These are phyloP conservation scores for Primulina huaijiensis DNA, from an alignment of 257 asterid genomes.

Conservation along the genomic window DNA sequence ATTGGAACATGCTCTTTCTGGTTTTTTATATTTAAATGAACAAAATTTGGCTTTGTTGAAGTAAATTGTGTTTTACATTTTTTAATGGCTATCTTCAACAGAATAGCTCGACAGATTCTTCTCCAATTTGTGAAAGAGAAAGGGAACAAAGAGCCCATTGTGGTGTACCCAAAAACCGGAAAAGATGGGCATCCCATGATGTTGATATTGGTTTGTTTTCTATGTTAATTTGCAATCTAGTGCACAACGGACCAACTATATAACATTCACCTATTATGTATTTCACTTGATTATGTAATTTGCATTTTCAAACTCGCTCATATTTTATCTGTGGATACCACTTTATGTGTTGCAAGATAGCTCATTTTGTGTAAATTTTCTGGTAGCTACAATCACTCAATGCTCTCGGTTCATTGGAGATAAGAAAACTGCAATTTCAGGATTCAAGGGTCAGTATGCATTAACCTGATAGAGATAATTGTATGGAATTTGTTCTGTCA, in stretches of 20 bases:
- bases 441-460: constrained; percentile 44
- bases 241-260: constrained; percentile 3
- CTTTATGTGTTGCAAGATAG: constrained; percentile 13
- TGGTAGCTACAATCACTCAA: constrained; percentile 77
- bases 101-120: constrained; percentile 53
- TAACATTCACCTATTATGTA: background rate
- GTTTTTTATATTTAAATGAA: background rate
- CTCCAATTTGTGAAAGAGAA: constrained; percentile 34
- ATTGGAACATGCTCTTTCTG: constrained; percentile 5
- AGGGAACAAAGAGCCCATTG: constrained; percentile 35
- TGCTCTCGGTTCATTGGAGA: constrained; percentile 62
- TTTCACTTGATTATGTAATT: background rate
- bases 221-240: constrained; percentile 7
- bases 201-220: constrained; percentile 61
- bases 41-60: constrained; percentile 1
- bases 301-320: background rate
- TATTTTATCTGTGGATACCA: background rate
- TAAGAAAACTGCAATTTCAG: constrained; percentile 40
- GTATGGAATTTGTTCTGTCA: constrained; percentile 1
- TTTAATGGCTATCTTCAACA: constrained; percentile 32
- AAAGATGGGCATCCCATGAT: constrained; percentile 49
- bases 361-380: constrained; percentile 18
- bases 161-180: constrained; percentile 34
- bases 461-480: constrained; percentile 4
- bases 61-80: constrained; percentile 13